Evolutionary conservation across 2,329 filamentous ascomycete species (phyloP), one percentile per base, ranked within the genome.

Genomic region (Cytospora piceae): DNA sequence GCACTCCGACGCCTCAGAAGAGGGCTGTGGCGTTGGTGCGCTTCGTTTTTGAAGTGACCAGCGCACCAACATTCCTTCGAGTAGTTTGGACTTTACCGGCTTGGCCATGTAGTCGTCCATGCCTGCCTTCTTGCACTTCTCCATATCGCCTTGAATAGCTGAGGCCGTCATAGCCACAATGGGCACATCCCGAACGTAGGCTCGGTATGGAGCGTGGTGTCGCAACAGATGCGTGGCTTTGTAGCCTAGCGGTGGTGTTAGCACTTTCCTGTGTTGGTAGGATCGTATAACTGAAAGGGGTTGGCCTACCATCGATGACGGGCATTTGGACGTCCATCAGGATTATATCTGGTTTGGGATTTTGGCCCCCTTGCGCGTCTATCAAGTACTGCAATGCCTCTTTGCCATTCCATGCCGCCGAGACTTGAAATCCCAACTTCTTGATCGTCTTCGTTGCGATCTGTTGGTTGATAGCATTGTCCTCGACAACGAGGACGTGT

Each of bases 401-500:
- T 74, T 90, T 87, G 29, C 91, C 91, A 71, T 93, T 93, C 88
- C 89, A 92, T 0, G 88, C 87, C 1, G 90, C 90, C 8, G 82
- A 84, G 4, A 90, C 90, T 5, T 83, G 84, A 71, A 93, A 93
- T 1, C 89, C 87, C 12, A 94, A 83, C 72, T 91, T 92, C 66
- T 82, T 83, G 69, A 94, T 92, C 0, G 90, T 91, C 72, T 89
- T 91, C 31, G 89, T 83, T 2, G 91, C 91, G 51, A 74, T 73
- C 61, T 75, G 70, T 49, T 74, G 74, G 61, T 73, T 75, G 56
- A 74, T 73, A 2, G 70, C 70, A n/a, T 94, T 93, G 73, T 94
- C 92, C 76, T 94, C 92, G 2, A 94, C 91, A 1, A 95, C 86
- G 24, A 94, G 77, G n/a, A 94, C 81, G 57, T 91, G 86, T 7